Evolutionary conservation across 495 filamentous ascomycete species (phyloP).

Genomic region (Parmelia sp.): DNA sequence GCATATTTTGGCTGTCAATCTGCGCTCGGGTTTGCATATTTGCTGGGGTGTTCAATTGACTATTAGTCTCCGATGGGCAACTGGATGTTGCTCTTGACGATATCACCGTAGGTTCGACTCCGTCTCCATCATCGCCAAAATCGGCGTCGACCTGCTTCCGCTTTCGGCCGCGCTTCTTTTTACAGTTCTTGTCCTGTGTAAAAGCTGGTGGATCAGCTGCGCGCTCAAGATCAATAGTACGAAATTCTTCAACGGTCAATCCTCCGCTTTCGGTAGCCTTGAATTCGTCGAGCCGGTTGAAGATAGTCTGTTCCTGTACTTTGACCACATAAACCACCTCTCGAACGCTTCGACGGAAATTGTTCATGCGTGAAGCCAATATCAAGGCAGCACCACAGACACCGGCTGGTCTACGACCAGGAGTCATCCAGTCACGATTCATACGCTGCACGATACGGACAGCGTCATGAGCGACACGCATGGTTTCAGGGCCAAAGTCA

Average conservation of each 20-base stretch:
- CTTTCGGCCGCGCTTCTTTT: constrained; percentile 37
- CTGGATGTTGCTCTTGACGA: constrained; percentile 16
- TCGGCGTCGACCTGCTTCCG: constrained; percentile 29
- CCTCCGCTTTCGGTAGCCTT: constrained; percentile 69
- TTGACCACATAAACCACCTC: constrained; percentile 96
- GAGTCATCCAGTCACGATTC: constrained; percentile 92
- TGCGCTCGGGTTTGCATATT: constrained; percentile 18
- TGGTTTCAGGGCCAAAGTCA: constrained; percentile 72
- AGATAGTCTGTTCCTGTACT: constrained; percentile 84
- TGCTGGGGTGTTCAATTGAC: constrained; percentile 11
- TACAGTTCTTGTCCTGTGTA: constrained; percentile 51
- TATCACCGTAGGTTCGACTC: constrained; percentile 16
- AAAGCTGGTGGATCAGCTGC: constrained; percentile 78
- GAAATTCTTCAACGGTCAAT: constrained; percentile 82
- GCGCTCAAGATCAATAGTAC: constrained; percentile 57
- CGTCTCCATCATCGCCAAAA: constrained; percentile 30
- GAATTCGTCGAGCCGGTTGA: constrained; percentile 84
- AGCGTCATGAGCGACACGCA: constrained; percentile 79
- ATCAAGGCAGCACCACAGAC: constrained; percentile 92
- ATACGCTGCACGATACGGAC: constrained; percentile 81
- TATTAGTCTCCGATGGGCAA: constrained; percentile 3
- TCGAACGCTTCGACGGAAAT: constrained; percentile 81
- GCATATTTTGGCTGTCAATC: constrained; percentile 24
- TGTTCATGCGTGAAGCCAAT: constrained; percentile 93
- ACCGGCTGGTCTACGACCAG: constrained; percentile 85